Evolutionary conservation across 1,139 yeast genomes (phyloP), one percentile per base, ranked within the genome.

Genomic region (Blastobotrys ciferrii): DNA sequence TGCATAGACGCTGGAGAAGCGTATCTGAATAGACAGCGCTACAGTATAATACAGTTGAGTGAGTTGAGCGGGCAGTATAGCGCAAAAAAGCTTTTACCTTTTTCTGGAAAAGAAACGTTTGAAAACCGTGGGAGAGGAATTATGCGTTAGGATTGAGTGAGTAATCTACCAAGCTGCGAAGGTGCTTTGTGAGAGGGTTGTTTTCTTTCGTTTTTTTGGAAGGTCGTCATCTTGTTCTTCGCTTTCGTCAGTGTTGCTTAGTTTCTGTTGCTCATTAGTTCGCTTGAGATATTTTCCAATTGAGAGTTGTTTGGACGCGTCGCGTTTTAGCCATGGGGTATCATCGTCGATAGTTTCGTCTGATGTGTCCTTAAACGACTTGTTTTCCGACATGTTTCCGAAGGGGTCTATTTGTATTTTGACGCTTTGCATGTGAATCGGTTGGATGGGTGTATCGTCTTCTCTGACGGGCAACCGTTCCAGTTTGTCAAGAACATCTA

Each of bases 381-480:
- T 48, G 42, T 81, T 53, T 47, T 69, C 75, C 5, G 5, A 6
- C 28, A 23, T 23, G 1, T 89, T 89, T 23, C 77, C 72, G 41
- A 87, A 72, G 0, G 91, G 77, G 63, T 87, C 94, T 2, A 88
- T 88, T 0, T 89, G 85, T 1, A 94, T 88, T 2, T 86, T 79
- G 19, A 84, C 87, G 53, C 77, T 80, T 3, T 64, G 63, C 43
- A 75, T 65, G 6, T 55, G 51, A 3, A 80, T 72, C 0, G 59
- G 52, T 7, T 70, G 44, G 20, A 43, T 36, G 5, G 78, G 78
- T 18, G 18, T 41, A 33, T 58, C 64, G 46, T 67, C 68, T 3
- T 59, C 52, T 32, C 61, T 66, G 2, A 63, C 62, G 3, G 61
- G 60, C 2, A 58, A 53, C 23, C 56, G 63, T 73, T 88, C 96